Percentiles rank a stretch among this genome's conserved stretches.
phyloP scores from a whole-genome alignment of 73 alveolate genomes.

The Breviolum minutum region DNA sequence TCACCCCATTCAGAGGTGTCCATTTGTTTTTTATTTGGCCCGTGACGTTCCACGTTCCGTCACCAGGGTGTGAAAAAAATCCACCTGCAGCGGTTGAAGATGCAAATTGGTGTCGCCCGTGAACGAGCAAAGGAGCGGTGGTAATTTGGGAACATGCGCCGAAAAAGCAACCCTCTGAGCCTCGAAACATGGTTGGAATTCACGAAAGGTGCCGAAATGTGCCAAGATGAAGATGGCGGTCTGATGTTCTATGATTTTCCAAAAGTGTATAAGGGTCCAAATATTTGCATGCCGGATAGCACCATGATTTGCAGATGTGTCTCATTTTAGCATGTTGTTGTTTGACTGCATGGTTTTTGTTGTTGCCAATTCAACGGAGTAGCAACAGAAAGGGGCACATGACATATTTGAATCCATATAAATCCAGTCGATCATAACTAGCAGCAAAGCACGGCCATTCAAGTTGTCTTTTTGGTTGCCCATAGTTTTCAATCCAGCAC shows the following conservation, averaged over 20 bases:
- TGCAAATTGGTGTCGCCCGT: slow-evolving; percentile 80
- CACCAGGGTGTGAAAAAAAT: slow-evolving; percentile 78
- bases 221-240: background rate
- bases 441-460: too few species aligned
- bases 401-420: too few species aligned
- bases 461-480: too few species aligned
- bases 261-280: too few species aligned
- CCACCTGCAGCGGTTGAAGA: slow-evolving; percentile 47
- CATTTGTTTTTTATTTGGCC: background rate
- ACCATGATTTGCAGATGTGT: too few species aligned
- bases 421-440: too few species aligned
- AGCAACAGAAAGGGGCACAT: too few species aligned
- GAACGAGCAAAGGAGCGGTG: slow-evolving; percentile 41
- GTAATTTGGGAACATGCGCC: background rate
- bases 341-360: too few species aligned
- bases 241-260: background rate
- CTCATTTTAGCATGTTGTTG: too few species aligned
- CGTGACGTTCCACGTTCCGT: background rate
- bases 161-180: background rate
- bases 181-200: background rate
- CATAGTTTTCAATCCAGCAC: too few species aligned
- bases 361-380: too few species aligned
- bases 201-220: background rate
- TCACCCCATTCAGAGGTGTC: background rate
- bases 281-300: too few species aligned